phyloP scores from a whole-genome alignment of 169 alveolate species.

The Babesia bigemina region DNA sequence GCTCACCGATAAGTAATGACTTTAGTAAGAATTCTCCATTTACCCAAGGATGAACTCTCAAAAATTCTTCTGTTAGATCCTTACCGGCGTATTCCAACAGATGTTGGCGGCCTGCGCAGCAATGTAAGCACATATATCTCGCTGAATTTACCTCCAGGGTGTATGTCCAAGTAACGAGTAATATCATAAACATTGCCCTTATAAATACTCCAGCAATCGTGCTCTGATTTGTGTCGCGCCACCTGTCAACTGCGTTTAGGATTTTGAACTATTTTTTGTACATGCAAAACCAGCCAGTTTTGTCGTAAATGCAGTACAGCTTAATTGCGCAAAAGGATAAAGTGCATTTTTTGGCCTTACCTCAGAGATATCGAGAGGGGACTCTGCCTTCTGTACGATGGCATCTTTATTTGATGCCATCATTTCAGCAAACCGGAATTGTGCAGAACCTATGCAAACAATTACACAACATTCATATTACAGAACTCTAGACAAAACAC shows the following conservation, averaged over 20 bases:
- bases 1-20: constrained; percentile 56
- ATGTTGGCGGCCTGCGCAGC: constrained; percentile 55
- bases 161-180: constrained; percentile 70
- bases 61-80: constrained; percentile 62
- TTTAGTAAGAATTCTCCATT: constrained; percentile 62
- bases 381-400: constrained; percentile 1
- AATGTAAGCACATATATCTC: not conserved
- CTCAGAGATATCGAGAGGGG: constrained; percentile 13
- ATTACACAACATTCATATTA: not conserved
- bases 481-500: not conserved
- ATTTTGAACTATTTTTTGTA: not conserved
- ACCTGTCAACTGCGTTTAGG: constrained; percentile 41
- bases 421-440: constrained; percentile 26
- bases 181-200: constrained; percentile 79
- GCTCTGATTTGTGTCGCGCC: constrained; percentile 61
- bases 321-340: not conserved
- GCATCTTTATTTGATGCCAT: constrained; percentile 29
- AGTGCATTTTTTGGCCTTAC: not conserved
- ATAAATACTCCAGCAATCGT: constrained; percentile 78
- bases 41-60: constrained; percentile 68
- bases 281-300: too few relatives aligned
- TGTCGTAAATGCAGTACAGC: too few relatives aligned
- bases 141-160: constrained; percentile 81
- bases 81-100: constrained; percentile 66
- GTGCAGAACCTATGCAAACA: constrained; percentile 20